Evolutionary conservation across 2,329 filamentous ascomycete genomes (phyloP).

Genomic region (Claviceps arundinis): DNA sequence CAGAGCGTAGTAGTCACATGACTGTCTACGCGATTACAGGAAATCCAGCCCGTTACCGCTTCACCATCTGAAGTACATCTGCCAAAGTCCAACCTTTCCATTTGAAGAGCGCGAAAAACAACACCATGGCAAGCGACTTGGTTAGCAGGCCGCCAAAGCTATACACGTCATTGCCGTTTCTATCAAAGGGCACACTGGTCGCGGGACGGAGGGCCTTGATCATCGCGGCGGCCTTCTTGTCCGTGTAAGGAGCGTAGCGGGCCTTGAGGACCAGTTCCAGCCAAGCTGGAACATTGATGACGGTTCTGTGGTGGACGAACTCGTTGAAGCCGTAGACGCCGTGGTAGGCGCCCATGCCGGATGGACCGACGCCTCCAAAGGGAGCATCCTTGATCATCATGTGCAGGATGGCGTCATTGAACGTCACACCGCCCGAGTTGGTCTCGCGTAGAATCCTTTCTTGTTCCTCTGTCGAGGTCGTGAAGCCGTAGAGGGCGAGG

Average conservation of each 20-base stretch:
- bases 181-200: constrained; percentile 5
- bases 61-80: constrained; percentile 1
- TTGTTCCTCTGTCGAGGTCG: constrained; percentile 20
- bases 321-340: constrained; percentile 26
- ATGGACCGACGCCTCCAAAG: constrained; percentile 33
- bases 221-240: constrained; percentile 8
- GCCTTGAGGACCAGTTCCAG: constrained; percentile 9
- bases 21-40: background rate
- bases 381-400: constrained; percentile 23
- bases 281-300: constrained; percentile 7
- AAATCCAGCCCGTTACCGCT: background rate
- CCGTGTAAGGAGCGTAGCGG: constrained; percentile 12
- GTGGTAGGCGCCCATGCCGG: constrained; percentile 30
- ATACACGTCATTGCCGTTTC: constrained; percentile 4
- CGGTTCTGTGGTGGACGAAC: constrained; percentile 17
- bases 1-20: too few relatives aligned
- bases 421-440: constrained; percentile 29
- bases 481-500: constrained; percentile 29
- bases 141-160: constrained; percentile 1
- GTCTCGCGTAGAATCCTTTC: constrained; percentile 16
- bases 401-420: constrained; percentile 30
- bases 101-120: constrained; percentile 3
- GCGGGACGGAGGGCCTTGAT: constrained; percentile 1
- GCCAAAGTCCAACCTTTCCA: constrained; percentile 5
- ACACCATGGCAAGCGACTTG: constrained; percentile 3